These are phyloP conservation scores for Cytospora schulzeri DNA, from an alignment of 2,329 filamentous ascomycete genomes.

Conservation along the genomic window DNA sequence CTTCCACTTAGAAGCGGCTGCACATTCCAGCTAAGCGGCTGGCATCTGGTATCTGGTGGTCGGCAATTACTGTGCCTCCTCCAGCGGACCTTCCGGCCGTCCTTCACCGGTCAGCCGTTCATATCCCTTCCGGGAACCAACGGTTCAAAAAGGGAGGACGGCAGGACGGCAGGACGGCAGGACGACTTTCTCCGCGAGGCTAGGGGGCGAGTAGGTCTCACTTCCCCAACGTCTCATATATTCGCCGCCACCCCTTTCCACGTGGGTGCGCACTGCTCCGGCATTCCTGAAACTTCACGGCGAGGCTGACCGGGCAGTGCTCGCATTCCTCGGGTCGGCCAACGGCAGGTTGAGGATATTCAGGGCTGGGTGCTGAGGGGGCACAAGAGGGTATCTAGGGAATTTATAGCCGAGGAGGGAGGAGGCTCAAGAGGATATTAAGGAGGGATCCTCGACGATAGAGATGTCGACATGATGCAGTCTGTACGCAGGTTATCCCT, in stretches of 20 bases:
- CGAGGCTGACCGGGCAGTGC: constrained; percentile 19
- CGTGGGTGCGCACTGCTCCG: constrained; percentile 8
- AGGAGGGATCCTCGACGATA: constrained; percentile 1
- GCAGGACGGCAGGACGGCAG: not conserved
- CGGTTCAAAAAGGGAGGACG: constrained; percentile 21
- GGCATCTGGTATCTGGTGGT: not conserved
- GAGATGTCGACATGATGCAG: not conserved
- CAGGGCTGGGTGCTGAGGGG: constrained; percentile 18
- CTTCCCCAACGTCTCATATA: not conserved
- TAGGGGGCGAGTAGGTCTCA: constrained; percentile 22
- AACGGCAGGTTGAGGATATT: constrained; percentile 17
- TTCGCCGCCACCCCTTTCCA: constrained; percentile 2
- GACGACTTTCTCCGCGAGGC: not conserved
- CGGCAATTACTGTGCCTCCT: not conserved
- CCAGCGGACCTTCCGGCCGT: not conserved
- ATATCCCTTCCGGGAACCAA: constrained; percentile 13
- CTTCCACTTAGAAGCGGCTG: not conserved
- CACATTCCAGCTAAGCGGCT: not conserved
- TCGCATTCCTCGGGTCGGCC: constrained; percentile 19
- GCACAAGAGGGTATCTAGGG: constrained; percentile 7
- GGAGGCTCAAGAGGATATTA: constrained; percentile 15
- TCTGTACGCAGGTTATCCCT: not conserved
- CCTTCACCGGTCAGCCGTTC: constrained; percentile 4
- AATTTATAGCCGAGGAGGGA: not conserved
- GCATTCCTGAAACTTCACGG: constrained; percentile 17